Base-by-base conservation (phyloP, 495 filamentous ascomycete species). In the Lentithecium fluviatile region DNA sequence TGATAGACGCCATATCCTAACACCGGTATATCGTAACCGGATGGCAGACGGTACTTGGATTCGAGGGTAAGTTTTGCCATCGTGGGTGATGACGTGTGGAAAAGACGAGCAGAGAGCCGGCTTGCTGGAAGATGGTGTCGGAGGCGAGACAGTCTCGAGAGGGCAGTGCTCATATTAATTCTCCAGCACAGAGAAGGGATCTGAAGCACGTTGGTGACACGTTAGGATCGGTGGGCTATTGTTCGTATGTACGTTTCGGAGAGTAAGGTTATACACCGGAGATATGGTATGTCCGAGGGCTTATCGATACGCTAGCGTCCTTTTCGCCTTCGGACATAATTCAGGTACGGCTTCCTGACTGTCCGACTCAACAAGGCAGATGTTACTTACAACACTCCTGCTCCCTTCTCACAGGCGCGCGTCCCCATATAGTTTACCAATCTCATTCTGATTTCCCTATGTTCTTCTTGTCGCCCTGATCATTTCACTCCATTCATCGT, bases 1-100 rank as follows among this genome's bases (percentile, higher is more conserved):
- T 89, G 85, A 67, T 86, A 91, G 46, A 90, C 84, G 69, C 79
- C 88, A 66, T 84, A 91, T 1, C 89, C 89, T 37, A 93, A 66
- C 10, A 80, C 72, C 0, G 90, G 90, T 37, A 95, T 90, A 56
- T 90, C 83, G 70, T 85, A 85, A 53, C 90, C 89, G 45, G 88
- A 90, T 61, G 83, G 82, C 73, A 93, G 76, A 68, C 83, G 85
- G 63, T 85, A 76, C 37, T 79, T 87, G 13, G 85, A 83, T 62
- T 85, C 79, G 68, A 91, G 79, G 23, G 73, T 79, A 34, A 86
- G 74, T 10, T 74, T 65, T 7, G 52, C 20, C 60, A 64, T 68
- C 32, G 37, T 55, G 49, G 26, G 37, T 15, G 37, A 53, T 32
- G 60, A 51, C 2, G 52, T 50, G 24, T 56, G 52, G 19, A 58